phyloP scores from a whole-genome alignment of 2,329 filamentous ascomycete species.

The Alternaria novae-zelandiae region DNA sequence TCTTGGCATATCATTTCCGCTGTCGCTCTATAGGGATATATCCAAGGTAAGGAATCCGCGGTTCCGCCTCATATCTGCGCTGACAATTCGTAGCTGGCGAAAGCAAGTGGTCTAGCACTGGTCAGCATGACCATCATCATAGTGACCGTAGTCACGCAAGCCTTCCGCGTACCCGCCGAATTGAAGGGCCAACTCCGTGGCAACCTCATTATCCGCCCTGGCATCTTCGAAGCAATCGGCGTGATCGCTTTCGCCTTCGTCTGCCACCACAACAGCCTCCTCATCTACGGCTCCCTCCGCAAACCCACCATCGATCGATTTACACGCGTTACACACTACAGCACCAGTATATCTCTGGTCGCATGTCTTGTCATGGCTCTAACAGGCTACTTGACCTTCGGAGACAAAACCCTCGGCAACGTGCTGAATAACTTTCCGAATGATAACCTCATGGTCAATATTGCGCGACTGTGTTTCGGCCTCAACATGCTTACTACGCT shows the following conservation, averaged over 20 bases:
- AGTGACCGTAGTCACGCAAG: constrained; percentile 84
- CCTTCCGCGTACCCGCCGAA: constrained; percentile 73
- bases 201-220: constrained; percentile 78
- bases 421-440: constrained; percentile 96
- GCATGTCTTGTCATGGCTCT: constrained; percentile 90
- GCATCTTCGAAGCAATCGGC: constrained; percentile 93
- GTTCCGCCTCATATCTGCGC: constrained; percentile 17
- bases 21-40: constrained; percentile 95
- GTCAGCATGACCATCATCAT: constrained; percentile 94
- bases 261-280: constrained; percentile 90
- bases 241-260: constrained; percentile 92
- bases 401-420: constrained; percentile 89
- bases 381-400: constrained; percentile 90
- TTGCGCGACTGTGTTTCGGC: constrained; percentile 93
- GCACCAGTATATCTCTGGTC: constrained; percentile 86
- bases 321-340: constrained; percentile 89
- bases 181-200: constrained; percentile 73
- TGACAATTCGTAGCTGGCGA: constrained; percentile 73
- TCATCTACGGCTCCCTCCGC: constrained; percentile 94
- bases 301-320: constrained; percentile 97
- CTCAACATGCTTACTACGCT: constrained; percentile 98
- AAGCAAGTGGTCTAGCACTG: constrained; percentile 91
- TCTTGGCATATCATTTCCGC: constrained; percentile 83
- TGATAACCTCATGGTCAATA: constrained; percentile 90
- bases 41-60: constrained; percentile 66